Evolutionary conservation across 2,329 filamentous ascomycete species (phyloP).

Genomic region (Clarireedia homoeocarpa): DNA sequence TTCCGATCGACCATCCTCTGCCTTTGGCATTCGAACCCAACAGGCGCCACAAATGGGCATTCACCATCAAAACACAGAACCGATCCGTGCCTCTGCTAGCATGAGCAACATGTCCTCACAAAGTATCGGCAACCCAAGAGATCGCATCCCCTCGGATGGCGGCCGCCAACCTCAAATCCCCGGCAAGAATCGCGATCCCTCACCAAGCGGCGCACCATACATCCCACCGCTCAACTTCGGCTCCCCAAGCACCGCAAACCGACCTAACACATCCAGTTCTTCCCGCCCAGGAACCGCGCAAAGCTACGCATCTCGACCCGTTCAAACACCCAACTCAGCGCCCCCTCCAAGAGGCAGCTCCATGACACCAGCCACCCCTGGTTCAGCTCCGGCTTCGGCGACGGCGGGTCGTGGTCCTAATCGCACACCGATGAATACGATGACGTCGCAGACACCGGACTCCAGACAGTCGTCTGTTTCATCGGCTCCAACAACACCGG

Average conservation of each 20-base stretch:
- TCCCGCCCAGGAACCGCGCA: conserved; percentile 6
- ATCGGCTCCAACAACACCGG: conserved; percentile 11
- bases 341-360: conserved; percentile 20
- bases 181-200: neutral
- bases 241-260: neutral
- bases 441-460: neutral
- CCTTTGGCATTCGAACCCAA: conserved; percentile 41
- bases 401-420: neutral
- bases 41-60: conserved; percentile 14
- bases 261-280: conserved; percentile 5
- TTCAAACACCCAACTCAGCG: neutral
- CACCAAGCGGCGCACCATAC: neutral
- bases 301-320: neutral
- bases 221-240: conserved; percentile 9
- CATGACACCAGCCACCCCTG: conserved; percentile 10
- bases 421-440: neutral
- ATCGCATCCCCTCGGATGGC: conserved; percentile 22
- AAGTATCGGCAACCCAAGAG: conserved; percentile 12
- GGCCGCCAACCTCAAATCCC: neutral
- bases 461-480: conserved; percentile 10
- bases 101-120: too few species aligned
- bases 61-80: conserved; percentile 13
- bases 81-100: conserved; percentile 37
- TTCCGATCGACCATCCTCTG: conserved; percentile 34
- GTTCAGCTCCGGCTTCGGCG: neutral